A percentile compares a stretch with the other conserved stretches of the same genome.
Conservation (phyloP, 345 rosid species). For the Lagerstroemia speciosa region DNA sequence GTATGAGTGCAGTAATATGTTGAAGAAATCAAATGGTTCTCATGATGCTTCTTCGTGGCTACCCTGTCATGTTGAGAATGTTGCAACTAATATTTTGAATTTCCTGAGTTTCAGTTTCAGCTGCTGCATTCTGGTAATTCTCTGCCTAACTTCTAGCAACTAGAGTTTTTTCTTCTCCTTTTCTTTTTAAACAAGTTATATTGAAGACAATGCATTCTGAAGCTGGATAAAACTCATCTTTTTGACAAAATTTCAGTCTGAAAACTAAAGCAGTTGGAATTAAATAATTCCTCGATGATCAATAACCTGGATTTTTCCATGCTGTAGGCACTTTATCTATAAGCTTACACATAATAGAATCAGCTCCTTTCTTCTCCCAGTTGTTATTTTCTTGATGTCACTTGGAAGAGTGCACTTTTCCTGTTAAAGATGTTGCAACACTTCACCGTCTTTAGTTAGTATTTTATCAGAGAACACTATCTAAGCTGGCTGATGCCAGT, state of each 20-base stretch:
- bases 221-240: background rate
- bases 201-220: background rate
- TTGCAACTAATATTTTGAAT: constrained; percentile 70
- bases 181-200: background rate
- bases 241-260: background rate
- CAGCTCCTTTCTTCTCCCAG: background rate
- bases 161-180: background rate
- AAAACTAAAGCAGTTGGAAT: background rate
- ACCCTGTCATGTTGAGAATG: constrained; percentile 58
- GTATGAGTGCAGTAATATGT: constrained; percentile 60
- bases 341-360: background rate
- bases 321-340: background rate
- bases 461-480: background rate
- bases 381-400: too few relatives aligned
- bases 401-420: too few relatives aligned
- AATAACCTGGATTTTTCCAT: background rate
- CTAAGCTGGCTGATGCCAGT: background rate
- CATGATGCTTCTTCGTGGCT: constrained; percentile 55
- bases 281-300: background rate
- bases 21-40: constrained; percentile 40
- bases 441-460: background rate
- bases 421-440: background rate
- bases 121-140: constrained; percentile 74
- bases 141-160: background rate
- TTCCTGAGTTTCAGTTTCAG: constrained; percentile 71